Base-by-base conservation (phyloP, 108 stramenopile species). In the Cyclotella baltica region DNA sequence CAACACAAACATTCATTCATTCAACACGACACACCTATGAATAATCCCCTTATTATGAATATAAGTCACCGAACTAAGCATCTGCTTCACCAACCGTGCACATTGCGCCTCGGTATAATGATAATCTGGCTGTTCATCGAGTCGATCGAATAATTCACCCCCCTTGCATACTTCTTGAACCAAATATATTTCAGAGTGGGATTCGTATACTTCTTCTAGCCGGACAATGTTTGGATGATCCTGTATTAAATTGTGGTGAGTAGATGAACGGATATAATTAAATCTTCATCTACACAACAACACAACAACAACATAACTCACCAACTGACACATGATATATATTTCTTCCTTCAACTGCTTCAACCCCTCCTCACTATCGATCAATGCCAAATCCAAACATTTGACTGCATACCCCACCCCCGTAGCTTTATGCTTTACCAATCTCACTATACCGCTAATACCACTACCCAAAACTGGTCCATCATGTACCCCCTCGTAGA, bases 101-200 rank as follows among this genome's bases (percentile, higher is more conserved):
- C 96, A 95, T 61, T 96, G 89, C 13, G 88, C 83, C 71, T 98
- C 98, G 30, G 96, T 94, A 88, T 96, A 98, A 75, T 93, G 94
- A 73, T 93, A 95, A 57, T 94, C 93, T 0, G 92, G 88, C 58
- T 97, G 91, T 47, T 94, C 92, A 81, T 96, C 95, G 48, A 98
- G 65, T 25, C 93, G 89, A 75, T 98, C 97, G 73, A 98, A 96
- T 3, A 98, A 87, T 64, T 98, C 98, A 9, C 98, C 98, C 5
- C 98, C 98, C 62, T 92, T 83, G 87, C 98, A 98, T 52, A 98
- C 77, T 62, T 98, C 97, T 67, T 96, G 93, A 30, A 97, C 97
- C 36, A 97, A 80, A 56, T 95, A 97, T 48, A 97, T 94, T 72
- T 92, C 87, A 15, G 87, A 86, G 65, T 90, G 89, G 46, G 85